Evolutionary conservation across 352 stramenopile species (phyloP).

Genomic region (Pythium brassicae): DNA sequence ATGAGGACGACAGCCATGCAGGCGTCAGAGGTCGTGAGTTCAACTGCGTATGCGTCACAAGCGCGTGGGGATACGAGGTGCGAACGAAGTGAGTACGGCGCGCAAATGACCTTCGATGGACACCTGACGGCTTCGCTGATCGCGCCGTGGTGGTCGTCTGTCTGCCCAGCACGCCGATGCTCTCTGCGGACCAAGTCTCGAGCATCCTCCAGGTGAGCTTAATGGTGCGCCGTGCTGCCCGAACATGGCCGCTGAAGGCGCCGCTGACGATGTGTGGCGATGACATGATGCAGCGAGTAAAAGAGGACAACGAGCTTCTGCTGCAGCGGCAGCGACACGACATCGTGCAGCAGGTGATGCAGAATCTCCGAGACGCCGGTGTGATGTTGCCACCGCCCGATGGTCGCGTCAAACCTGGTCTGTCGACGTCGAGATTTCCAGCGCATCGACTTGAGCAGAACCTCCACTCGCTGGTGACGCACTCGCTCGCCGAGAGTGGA

Average conservation of each 20-base stretch:
- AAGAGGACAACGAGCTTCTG: constrained; percentile 38
- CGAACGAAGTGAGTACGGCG: too few species aligned
- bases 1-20: too few species aligned
- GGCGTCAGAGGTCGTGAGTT: too few species aligned
- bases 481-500: constrained; percentile 59
- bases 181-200: constrained; percentile 23
- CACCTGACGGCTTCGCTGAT: too few species aligned
- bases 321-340: constrained; percentile 46
- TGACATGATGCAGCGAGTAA: constrained; percentile 17
- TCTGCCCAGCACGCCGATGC: constrained; percentile 12
- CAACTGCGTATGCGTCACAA: too few species aligned
- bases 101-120: too few species aligned
- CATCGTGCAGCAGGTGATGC: constrained; percentile 62
- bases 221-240: neutral
- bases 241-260: neutral
- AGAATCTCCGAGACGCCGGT: constrained; percentile 36
- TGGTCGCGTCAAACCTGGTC: neutral
- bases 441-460: constrained; percentile 35
- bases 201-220: constrained; percentile 20
- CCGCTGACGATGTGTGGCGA: constrained; percentile 6
- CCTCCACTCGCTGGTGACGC: constrained; percentile 41
- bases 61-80: too few species aligned
- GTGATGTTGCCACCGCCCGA: neutral
- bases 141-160: neutral
- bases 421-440: neutral